Evolutionary conservation across 2,329 filamentous ascomycete species (phyloP), one percentile per base, ranked within the genome.

Genomic region (Fusarium dimerum): DNA sequence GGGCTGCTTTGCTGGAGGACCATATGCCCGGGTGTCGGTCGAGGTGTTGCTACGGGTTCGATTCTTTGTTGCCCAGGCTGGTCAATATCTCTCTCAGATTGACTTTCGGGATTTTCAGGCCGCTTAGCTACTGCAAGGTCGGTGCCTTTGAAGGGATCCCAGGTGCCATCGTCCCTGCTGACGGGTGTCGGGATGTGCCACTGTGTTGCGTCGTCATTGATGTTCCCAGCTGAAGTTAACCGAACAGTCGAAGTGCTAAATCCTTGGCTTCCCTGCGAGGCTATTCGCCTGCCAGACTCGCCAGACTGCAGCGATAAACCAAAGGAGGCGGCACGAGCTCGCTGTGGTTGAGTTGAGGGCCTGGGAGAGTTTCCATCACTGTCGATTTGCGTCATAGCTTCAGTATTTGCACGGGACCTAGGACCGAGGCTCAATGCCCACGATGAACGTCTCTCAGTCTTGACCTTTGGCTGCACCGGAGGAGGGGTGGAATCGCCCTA

Each of bases 361-460:
- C 54, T 58, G 41, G 52, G 45, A 41, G 41, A 49, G 47, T 54
- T 56, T 47, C 60, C 54, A 43, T 63, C 57, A 54, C 54, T 56
- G 45, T 55, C 57, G 48, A 56, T 42, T 46, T 57, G 66, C 55
- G 62, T 40, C 48, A 54, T 54, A 40, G 53, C 41, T 46, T 56
- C 60, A 36, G 32, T 36, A 47, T 63, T 64, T 43, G 57, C 57
- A 51, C 61, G 63, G 49, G 72, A 66, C 57, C 67, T 71, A 45
- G 66, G 51, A 56, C 71, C 64, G 59, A 73, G 58, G 53, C 66
- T 66, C 64, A 78, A 54, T 45, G 71, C 73, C 77, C 76, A 80
- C 20, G 77, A 79, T 45, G 69, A 67, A 49, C 76, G 74, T 49
- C 74, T 72, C 54, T 75, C 72, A 58, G 63, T 52, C 68, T 74